These are phyloP conservation scores for Acacia melanoxylon DNA, from an alignment of 306 rosid species.

Conservation along the genomic window DNA sequence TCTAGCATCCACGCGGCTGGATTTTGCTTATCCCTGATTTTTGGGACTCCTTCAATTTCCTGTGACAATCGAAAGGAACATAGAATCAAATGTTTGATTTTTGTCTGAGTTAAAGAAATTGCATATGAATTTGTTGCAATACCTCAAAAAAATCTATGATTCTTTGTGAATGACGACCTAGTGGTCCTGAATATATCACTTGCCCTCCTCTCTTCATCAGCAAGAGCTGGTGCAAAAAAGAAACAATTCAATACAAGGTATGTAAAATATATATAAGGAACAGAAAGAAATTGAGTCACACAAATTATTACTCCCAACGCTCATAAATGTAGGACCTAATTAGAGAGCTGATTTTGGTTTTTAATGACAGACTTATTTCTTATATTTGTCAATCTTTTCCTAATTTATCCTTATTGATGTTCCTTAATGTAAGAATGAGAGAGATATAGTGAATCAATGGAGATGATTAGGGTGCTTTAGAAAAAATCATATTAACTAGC, in stretches of 20 bases:
- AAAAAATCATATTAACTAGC: too few species aligned
- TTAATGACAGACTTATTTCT: too few species aligned
- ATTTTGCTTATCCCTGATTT: constrained; percentile 58
- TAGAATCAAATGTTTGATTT: constrained; percentile 1
- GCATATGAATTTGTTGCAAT: background rate
- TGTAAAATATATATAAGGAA: background rate
- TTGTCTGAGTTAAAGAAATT: background rate
- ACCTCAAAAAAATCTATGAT: constrained; percentile 78
- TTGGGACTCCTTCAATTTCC: constrained; percentile 62
- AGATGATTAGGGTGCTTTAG: too few species aligned
- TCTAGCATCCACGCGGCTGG: constrained; percentile 91
- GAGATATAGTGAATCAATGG: too few species aligned
- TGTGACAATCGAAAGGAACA: constrained; percentile 18
- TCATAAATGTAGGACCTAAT: too few species aligned
- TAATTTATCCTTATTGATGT: too few species aligned
- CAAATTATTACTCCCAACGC: too few species aligned
- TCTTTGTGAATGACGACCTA: constrained; percentile 67
- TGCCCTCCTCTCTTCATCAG: constrained; percentile 90
- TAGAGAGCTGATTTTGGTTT: too few species aligned
- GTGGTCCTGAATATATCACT: constrained; percentile 72
- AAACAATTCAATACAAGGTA: background rate
- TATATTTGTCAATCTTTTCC: too few species aligned
- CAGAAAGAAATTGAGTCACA: background rate
- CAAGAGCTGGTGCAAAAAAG: constrained; percentile 41
- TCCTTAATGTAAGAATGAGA: too few species aligned